A percentile compares a stretch with the other conserved stretches of the same genome.
phyloP scores from a whole-genome alignment of 345 rosid genomes.

The Arabidopsis suecica region DNA sequence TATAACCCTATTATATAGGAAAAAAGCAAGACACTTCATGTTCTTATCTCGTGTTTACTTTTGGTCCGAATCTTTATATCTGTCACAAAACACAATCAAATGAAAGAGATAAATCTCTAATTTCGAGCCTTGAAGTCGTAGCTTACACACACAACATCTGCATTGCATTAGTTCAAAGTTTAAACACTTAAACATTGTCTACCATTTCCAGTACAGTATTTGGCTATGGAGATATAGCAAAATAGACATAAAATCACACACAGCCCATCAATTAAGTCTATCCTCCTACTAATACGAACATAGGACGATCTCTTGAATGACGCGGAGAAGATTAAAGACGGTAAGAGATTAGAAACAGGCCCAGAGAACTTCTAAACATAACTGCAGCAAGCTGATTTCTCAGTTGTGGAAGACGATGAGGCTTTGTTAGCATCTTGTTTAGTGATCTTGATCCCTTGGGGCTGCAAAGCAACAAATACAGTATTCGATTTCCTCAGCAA shows the following conservation, averaged over 20 bases:
- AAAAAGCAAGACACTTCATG: background rate
- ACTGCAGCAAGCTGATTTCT: conserved; percentile 64
- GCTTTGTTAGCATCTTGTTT: conserved; percentile 55
- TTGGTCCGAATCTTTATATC: background rate
- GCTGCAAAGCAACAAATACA: conserved; percentile 44
- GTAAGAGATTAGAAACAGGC: conserved; percentile 13
- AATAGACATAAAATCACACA: conserved; percentile 35
- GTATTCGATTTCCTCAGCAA: background rate
- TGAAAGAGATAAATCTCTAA: background rate
- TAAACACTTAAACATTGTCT: conserved; percentile 21
- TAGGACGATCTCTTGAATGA: conserved; percentile 11
- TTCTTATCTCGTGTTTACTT: conserved; percentile 10
- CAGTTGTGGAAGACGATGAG: conserved; percentile 51
- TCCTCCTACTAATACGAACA: conserved; percentile 34
- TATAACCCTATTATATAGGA: conserved; percentile 16
- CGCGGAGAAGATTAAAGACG: background rate
- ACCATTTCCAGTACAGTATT: conserved; percentile 24
- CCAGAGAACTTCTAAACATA: conserved; percentile 32
- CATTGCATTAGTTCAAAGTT: conserved; percentile 29
- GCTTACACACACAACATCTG: conserved; percentile 32
- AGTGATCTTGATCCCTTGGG: conserved; percentile 71
- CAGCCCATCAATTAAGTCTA: conserved; percentile 26
- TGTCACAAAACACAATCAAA: background rate
- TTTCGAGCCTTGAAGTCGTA: conserved; percentile 15
- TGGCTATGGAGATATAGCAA: conserved; percentile 22